Evolutionary conservation across 352 stramenopile species (phyloP), one percentile per base, ranked within the genome.

Genomic region (Poterioochromonas sp.): DNA sequence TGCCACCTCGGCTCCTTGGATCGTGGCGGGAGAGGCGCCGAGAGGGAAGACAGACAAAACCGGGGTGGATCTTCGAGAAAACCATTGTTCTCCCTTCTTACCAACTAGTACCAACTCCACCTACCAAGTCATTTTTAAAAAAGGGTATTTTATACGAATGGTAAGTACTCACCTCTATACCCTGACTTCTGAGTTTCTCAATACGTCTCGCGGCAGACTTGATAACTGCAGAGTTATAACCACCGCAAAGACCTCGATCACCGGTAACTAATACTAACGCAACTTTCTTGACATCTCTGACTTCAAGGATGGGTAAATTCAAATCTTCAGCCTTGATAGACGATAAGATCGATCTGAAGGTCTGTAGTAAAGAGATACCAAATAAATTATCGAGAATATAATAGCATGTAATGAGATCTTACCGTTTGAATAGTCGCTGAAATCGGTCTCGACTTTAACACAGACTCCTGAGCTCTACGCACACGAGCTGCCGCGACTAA

Each of bases 141-240:
- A n/a, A n/a, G n/a, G n/a, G 49, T 79, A 53, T 0, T 51, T 39
- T 40, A 78, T 73, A 73, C 88, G 84, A 65, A 83, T 82, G 44
- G 82, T 1, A 80, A 93, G 92, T 84, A 92, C 91, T 41, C n/a
- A n/a, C n/a, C n/a, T n/a, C n/a, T n/a, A n/a, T 86, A 12, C 87
- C 87, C 76, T 87, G 83, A 1, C 65, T 74, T 43, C 82, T 81
- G 34, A 94, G 85, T 80, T 91, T 85, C 43, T 89, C 86, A 78
- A 82, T 88, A 70, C 89, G 82, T 35, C 82, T 81, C 82, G 92
- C 86, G 44, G 86, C 85, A 85, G 91, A 91, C 80, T 91, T 91
- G 83, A 94, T 94, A 81, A 90, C 89, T 80, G 90, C 90, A 62
- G 87, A 89, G 84, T 94, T 94, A 87, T 92, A 93, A 54, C 85